These are phyloP conservation scores for Phytophthora hibernalis DNA, from an alignment of 352 stramenopile genomes.

Conservation along the genomic window DNA sequence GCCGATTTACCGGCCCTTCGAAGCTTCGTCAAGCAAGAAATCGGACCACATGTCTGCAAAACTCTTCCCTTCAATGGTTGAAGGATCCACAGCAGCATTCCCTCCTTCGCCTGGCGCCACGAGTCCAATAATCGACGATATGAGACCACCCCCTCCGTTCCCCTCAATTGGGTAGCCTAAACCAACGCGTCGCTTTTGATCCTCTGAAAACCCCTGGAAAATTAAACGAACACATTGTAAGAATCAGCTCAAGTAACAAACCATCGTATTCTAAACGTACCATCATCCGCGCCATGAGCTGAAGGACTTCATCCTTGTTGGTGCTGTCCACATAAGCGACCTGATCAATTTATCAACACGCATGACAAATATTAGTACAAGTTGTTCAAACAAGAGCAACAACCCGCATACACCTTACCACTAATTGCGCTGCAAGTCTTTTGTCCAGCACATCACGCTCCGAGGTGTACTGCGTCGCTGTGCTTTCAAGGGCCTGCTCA, in stretches of 20 bases:
- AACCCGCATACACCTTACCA: slow-evolving; percentile 44
- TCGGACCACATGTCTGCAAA: slow-evolving; percentile 79
- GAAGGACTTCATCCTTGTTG: slow-evolving; percentile 75
- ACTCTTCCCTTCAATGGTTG: slow-evolving; percentile 65
- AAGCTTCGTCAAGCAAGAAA: slow-evolving; percentile 70
- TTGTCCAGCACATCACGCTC: slow-evolving; percentile 75
- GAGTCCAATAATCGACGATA: slow-evolving; percentile 71
- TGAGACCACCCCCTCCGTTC: slow-evolving; percentile 69
- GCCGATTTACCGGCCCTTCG: slow-evolving; percentile 16
- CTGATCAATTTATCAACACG: too few relatives aligned
- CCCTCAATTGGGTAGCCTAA: slow-evolving; percentile 59
- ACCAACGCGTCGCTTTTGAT: slow-evolving; percentile 72
- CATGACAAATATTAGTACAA: slow-evolving; percentile 1
- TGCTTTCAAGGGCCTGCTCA: slow-evolving; percentile 63
- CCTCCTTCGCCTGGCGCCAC: slow-evolving; percentile 38
- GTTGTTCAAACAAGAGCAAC: not conserved
- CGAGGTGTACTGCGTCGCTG: slow-evolving; percentile 57
- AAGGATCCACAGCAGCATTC: slow-evolving; percentile 19
- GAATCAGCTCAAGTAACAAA: not conserved
- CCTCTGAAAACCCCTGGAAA: slow-evolving; percentile 62
- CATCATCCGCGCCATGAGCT: slow-evolving; percentile 82
- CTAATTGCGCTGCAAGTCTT: slow-evolving; percentile 70
- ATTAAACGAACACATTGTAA: not conserved
- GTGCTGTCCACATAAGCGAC: slow-evolving; percentile 77
- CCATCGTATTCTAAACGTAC: slow-evolving; percentile 23